These are phyloP conservation scores for Sequoiadendron giganteum DNA, from an alignment of 75 land plant genomes.

Conservation along the genomic window DNA sequence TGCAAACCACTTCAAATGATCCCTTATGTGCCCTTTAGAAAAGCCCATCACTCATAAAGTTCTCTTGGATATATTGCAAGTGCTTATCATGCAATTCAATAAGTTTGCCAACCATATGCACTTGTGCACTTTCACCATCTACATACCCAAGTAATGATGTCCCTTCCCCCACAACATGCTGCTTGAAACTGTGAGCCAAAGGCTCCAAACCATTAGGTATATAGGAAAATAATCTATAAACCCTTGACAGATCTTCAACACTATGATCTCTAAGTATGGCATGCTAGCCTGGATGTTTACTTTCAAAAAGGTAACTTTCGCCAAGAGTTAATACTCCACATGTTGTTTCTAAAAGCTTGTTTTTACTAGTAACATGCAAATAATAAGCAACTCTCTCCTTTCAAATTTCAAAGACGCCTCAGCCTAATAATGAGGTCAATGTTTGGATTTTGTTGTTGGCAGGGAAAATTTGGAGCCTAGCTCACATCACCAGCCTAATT, in stretches of 20 bases:
- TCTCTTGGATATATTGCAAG: background rate
- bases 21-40: background rate
- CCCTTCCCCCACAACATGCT: background rate
- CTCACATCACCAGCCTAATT: too few species aligned
- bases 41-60: background rate
- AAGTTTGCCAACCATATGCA: background rate
- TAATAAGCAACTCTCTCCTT: slow-evolving; percentile 82
- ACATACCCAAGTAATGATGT: background rate
- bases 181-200: background rate
- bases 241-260: background rate
- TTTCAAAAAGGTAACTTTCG: background rate
- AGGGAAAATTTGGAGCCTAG: too few species aligned
- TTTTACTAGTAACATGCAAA: slow-evolving; percentile 79
- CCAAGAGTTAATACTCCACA: slow-evolving; percentile 57
- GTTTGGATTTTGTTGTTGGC: too few species aligned
- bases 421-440: slow-evolving; percentile 23
- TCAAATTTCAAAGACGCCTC: slow-evolving; percentile 84
- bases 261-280: background rate
- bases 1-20: background rate
- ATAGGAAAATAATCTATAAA: background rate
- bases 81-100: background rate
- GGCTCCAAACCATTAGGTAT: background rate
- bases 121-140: background rate
- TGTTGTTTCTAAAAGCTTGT: slow-evolving; percentile 85
- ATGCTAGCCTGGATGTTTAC: background rate